Percentiles rank a stretch among this genome's conserved stretches.
These are phyloP conservation scores for Aspergillus fijiensis DNA, from an alignment of 2,329 filamentous ascomycete genomes.

Conservation along the genomic window DNA sequence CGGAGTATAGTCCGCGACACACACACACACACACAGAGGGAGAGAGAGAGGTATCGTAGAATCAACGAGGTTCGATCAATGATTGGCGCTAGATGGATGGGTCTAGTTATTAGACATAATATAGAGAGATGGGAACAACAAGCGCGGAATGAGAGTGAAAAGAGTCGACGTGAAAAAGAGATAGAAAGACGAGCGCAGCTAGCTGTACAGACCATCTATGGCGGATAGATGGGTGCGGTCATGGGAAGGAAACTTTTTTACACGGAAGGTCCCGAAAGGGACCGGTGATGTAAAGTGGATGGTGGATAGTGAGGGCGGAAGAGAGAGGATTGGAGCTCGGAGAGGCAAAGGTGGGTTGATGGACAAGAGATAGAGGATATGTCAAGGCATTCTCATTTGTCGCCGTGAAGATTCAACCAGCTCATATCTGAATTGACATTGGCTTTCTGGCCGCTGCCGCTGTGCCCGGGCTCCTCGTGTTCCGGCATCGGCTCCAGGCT, in stretches of 20 bases:
- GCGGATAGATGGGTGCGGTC: neutral
- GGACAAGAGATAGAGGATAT: no score
- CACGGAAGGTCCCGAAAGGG: neutral
- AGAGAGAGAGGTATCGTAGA: neutral
- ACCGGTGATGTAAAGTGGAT: neutral
- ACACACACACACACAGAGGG: neutral
- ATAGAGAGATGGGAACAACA: neutral
- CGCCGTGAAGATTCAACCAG: slow-evolving; percentile 43
- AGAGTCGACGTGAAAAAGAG: neutral
- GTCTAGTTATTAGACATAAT: neutral
- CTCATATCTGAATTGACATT: slow-evolving; percentile 44
- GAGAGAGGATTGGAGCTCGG: neutral
- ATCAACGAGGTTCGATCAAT: neutral
- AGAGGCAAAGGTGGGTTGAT: neutral
- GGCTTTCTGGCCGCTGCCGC: neutral
- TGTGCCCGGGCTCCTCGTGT: neutral
- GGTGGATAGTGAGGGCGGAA: neutral
- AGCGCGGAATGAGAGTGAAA: slow-evolving; percentile 9
- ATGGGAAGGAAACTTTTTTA: slow-evolving; percentile 8
- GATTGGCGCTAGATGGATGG: neutral
- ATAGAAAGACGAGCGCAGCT: slow-evolving; percentile 4
- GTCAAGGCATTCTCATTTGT: slow-evolving; percentile 18
- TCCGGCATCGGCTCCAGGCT: slow-evolving; percentile 25
- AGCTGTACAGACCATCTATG: slow-evolving; percentile 12
- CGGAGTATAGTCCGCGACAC: no score